Percentiles rank a stretch among this genome's conserved stretches.
Evolutionary conservation across 1,139 yeast genomes (phyloP).

Genomic region (Nadsonia starkeyi-henricii): DNA sequence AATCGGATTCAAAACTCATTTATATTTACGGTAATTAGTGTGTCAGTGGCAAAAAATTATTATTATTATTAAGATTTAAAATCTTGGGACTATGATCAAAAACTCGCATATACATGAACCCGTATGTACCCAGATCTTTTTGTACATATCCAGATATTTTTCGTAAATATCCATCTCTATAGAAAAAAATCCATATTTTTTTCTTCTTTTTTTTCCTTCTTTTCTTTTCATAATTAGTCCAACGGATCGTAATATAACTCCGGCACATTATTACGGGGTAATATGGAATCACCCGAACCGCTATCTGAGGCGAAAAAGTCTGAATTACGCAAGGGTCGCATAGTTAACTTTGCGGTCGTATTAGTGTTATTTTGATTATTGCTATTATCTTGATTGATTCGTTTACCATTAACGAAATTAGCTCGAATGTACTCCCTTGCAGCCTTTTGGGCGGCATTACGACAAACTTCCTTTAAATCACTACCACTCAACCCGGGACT

Average conservation of each 20-base stretch:
- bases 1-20: background rate
- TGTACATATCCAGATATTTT: no score
- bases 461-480: constrained; percentile 77
- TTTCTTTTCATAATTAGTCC: no score
- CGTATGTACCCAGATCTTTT: no score
- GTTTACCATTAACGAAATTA: constrained; percentile 20
- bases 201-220: no score
- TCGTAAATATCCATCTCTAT: no score
- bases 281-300: background rate
- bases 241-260: background rate
- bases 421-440: constrained; percentile 63
- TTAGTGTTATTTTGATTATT: constrained; percentile 4
- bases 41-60: no score
- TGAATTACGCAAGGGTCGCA: background rate
- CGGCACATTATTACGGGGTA: background rate
- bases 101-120: no score
- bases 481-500: constrained; percentile 83
- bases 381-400: background rate
- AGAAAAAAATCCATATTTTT: no score
- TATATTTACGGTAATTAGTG: no score
- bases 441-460: constrained; percentile 86
- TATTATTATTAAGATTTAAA: no score
- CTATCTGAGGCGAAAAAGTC: background rate
- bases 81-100: no score
- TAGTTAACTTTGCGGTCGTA: background rate